Conservation (phyloP, 2,329 filamentous ascomycete genomes). For the Nothopassalora personata region DNA sequence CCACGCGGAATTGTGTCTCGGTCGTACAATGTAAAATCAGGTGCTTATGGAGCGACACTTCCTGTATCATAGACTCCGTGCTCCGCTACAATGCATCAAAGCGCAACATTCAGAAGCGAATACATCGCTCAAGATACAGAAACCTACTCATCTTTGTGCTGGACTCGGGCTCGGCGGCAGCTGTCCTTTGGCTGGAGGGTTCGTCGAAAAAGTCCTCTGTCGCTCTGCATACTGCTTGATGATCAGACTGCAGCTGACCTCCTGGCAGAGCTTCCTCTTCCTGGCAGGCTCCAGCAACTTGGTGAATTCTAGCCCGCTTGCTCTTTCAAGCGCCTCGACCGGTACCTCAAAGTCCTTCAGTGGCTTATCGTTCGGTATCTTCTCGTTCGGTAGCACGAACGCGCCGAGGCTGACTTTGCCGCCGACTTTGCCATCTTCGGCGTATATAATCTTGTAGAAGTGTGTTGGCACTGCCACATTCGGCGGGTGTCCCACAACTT, state of each 20-base stretch:
- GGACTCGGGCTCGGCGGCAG: slow-evolving; percentile 16
- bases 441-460: slow-evolving; percentile 99
- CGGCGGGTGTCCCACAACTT: slow-evolving; percentile 89
- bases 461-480: slow-evolving; percentile 95
- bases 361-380: slow-evolving; percentile 80
- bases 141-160: slow-evolving; percentile 10
- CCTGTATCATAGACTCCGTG: slow-evolving; percentile 12
- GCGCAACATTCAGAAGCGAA: background rate
- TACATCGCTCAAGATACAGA: slow-evolving; percentile 1
- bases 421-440: slow-evolving; percentile 65
- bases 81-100: slow-evolving; percentile 6
- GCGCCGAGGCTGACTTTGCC: slow-evolving; percentile 84
- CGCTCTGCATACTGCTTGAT: slow-evolving; percentile 70
- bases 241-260: slow-evolving; percentile 76
- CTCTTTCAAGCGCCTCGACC: slow-evolving; percentile 84
- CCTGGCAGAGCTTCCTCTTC: slow-evolving; percentile 74
- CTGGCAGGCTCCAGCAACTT: slow-evolving; percentile 67
- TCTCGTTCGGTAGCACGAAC: slow-evolving; percentile 90
- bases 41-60: background rate
- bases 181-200: slow-evolving; percentile 26
- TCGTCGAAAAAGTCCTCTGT: slow-evolving; percentile 43
- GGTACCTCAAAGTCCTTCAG: slow-evolving; percentile 92
- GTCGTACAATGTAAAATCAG: slow-evolving; percentile 8
- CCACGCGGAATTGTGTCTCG: background rate
- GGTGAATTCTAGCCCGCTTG: slow-evolving; percentile 87